These are phyloP conservation scores for Leptographium flavum DNA, from an alignment of 2,329 filamentous ascomycete species.

Conservation along the genomic window DNA sequence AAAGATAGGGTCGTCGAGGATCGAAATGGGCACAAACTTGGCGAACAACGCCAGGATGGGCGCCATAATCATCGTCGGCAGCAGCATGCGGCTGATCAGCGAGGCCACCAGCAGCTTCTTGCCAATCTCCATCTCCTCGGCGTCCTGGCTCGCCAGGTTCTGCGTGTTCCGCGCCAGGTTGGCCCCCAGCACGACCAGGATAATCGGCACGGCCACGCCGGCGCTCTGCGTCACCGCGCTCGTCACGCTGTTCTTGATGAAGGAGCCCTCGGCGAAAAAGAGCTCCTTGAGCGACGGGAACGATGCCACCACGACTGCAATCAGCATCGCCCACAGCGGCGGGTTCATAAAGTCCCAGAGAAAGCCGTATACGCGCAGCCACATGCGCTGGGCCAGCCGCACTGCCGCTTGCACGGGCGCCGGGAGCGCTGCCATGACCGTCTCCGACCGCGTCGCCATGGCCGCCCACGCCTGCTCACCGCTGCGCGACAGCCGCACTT, in stretches of 20 bases:
- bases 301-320: conserved; percentile 80
- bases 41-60: conserved; percentile 75
- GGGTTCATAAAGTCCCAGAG: conserved; percentile 96
- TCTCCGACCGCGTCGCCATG: conserved; percentile 10
- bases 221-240: conserved; percentile 74
- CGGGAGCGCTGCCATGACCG: conserved; percentile 25
- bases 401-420: conserved; percentile 23
- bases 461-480: conserved; percentile 7
- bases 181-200: conserved; percentile 86
- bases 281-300: conserved; percentile 67
- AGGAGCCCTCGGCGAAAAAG: conserved; percentile 82
- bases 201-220: conserved; percentile 84
- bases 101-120: conserved; percentile 75
- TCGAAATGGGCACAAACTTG: conserved; percentile 84
- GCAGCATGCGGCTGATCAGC: conserved; percentile 76
- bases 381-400: conserved; percentile 17
- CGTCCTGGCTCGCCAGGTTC: conserved; percentile 48
- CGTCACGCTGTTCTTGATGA: conserved; percentile 85
- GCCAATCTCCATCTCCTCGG: conserved; percentile 54
- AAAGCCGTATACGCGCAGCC: conserved; percentile 41
- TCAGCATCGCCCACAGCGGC: conserved; percentile 91
- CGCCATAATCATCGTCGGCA: conserved; percentile 85
- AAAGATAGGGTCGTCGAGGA: conserved; percentile 94
- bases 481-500: conserved; percentile 20
- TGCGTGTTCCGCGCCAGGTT: conserved; percentile 89